Conservation (phyloP, 1,284 basidiomycete genomes). For the Cryptococcus maquisensis region DNA sequence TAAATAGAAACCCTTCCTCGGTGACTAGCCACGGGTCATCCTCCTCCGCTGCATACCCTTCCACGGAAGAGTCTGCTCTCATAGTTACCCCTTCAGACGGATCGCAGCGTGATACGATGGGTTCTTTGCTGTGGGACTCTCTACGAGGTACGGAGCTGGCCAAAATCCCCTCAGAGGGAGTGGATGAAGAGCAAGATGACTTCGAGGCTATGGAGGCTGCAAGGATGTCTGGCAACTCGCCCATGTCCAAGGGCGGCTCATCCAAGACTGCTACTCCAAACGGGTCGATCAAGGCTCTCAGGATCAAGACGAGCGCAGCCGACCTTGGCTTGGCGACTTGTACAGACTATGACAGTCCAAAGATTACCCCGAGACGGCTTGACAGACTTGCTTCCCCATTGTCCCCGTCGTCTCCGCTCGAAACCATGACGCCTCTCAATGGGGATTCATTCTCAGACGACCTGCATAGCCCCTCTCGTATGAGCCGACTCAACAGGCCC, state of each 20-base stretch:
- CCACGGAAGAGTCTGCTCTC: constrained; percentile 11
- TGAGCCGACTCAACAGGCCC: background rate
- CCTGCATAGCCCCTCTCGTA: background rate
- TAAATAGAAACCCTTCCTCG: constrained; percentile 12
- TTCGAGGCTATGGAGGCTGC: too few species aligned
- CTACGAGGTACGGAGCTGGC: too few species aligned
- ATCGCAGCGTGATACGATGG: too few species aligned
- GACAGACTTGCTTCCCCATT: too few species aligned
- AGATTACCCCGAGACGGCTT: too few species aligned
- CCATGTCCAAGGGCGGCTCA: background rate
- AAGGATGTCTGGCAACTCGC: background rate
- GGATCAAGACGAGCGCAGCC: background rate
- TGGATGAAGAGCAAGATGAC: too few species aligned
- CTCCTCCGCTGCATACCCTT: constrained; percentile 10
- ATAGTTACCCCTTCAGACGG: background rate
- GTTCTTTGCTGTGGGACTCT: too few species aligned
- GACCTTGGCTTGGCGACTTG: background rate
- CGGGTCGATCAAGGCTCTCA: background rate
- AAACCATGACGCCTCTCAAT: background rate
- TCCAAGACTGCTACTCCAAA: background rate
- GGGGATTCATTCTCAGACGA: background rate
- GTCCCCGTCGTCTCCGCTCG: too few species aligned
- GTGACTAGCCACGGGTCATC: constrained; percentile 5
- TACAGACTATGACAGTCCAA: too few species aligned
- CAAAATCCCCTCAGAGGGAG: too few species aligned